Conservation (phyloP, 2,329 filamentous ascomycete genomes). For the Neonectria neomacrospora region DNA sequence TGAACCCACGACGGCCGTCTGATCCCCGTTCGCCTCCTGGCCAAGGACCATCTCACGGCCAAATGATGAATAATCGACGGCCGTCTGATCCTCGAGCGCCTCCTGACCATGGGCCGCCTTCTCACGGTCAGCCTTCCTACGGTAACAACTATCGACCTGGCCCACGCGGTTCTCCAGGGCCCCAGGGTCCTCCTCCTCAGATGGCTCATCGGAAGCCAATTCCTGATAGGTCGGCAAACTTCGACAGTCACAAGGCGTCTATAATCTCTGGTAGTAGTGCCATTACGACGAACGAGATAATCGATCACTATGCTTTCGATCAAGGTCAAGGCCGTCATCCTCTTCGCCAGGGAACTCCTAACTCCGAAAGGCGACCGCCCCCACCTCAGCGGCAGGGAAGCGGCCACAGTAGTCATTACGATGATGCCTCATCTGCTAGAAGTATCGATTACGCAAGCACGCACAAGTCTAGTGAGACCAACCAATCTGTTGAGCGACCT, state of each 20-base stretch:
- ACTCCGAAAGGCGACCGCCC: constrained; percentile 40
- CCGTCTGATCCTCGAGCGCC: constrained; percentile 10
- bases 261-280: constrained; percentile 43
- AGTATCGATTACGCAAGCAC: constrained; percentile 42
- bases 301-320: constrained; percentile 52
- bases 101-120: constrained; percentile 32
- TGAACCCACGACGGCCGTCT: constrained; percentile 32
- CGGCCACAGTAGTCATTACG: constrained; percentile 61
- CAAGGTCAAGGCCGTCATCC: constrained; percentile 42
- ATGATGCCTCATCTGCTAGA: constrained; percentile 64
- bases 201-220: constrained; percentile 46
- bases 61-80: constrained; percentile 8
- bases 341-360: constrained; percentile 28
- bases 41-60: constrained; percentile 35
- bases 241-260: constrained; percentile 35
- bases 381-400: constrained; percentile 44
- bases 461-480: constrained; percentile 39
- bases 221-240: constrained; percentile 40
- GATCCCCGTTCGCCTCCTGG: constrained; percentile 28
- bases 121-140: constrained; percentile 27
- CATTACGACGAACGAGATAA: constrained; percentile 52
- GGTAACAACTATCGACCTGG: constrained; percentile 39
- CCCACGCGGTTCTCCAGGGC: constrained; percentile 36
- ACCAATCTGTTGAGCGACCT: constrained; percentile 68
- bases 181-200: constrained; percentile 35